Percentiles rank a stretch among this genome's conserved stretches.
These are phyloP conservation scores for Fusarium kyushuense DNA, from an alignment of 2,329 filamentous ascomycete species.

Conservation along the genomic window DNA sequence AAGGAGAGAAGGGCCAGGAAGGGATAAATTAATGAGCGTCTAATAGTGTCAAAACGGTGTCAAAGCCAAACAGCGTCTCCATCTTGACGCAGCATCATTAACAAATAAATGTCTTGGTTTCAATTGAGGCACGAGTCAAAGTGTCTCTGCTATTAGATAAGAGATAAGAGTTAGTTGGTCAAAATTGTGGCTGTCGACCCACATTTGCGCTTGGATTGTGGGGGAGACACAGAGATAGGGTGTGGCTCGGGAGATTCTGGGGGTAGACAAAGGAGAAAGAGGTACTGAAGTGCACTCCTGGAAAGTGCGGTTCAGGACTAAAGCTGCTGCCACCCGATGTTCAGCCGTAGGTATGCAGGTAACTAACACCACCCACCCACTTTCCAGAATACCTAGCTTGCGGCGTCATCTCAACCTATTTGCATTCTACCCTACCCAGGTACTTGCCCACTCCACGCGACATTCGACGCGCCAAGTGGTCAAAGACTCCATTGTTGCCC, in stretches of 20 bases:
- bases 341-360: constrained; percentile 37
- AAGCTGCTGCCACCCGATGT: constrained; percentile 37
- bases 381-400: constrained; percentile 47
- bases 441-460: constrained; percentile 41
- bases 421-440: constrained; percentile 15
- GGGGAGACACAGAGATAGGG: constrained; percentile 19
- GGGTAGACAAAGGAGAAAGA: background rate
- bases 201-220: constrained; percentile 20
- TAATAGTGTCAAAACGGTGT: constrained; percentile 12
- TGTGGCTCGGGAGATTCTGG: constrained; percentile 24
- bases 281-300: background rate
- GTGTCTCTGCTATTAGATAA: constrained; percentile 32
- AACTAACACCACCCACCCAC: constrained; percentile 39
- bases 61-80: constrained; percentile 20
- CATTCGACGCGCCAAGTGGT: constrained; percentile 49
- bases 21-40: background rate
- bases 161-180: constrained; percentile 30
- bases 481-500: constrained; percentile 48
- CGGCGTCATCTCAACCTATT: constrained; percentile 36
- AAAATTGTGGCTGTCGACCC: constrained; percentile 36
- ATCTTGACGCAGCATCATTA: constrained; percentile 28
- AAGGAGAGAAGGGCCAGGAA: background rate
- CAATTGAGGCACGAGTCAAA: constrained; percentile 21
- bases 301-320: background rate
- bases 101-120: constrained; percentile 31